These are phyloP conservation scores for Henningerozyma blattae DNA, from an alignment of 805 yeast species.

Conservation along the genomic window DNA sequence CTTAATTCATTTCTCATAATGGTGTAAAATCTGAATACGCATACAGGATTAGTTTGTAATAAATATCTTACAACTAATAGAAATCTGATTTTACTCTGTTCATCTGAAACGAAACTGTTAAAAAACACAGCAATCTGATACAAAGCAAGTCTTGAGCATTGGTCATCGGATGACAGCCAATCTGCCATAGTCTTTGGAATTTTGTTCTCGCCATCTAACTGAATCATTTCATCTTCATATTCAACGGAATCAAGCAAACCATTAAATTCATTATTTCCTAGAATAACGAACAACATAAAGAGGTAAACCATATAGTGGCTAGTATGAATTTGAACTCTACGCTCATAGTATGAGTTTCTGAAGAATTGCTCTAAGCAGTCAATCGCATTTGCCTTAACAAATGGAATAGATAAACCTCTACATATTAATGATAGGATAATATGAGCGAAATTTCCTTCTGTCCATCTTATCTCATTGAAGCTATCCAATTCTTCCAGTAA, in stretches of 20 bases:
- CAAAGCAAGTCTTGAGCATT: conserved; percentile 23
- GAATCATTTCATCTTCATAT: conserved; percentile 22
- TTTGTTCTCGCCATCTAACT: conserved; percentile 23
- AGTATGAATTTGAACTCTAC: conserved; percentile 6
- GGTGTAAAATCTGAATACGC: conserved; percentile 24
- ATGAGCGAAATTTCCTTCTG: conserved; percentile 37
- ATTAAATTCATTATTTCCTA: conserved; percentile 28
- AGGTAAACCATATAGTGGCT: conserved; percentile 17
- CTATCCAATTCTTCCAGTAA: conserved; percentile 33
- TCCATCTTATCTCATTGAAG: conserved; percentile 28
- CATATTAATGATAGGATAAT: conserved; percentile 35
- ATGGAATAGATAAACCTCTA: conserved; percentile 50
- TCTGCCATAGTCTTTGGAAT: conserved; percentile 28
- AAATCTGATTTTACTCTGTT: conserved; percentile 25
- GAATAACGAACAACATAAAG: conserved; percentile 26
- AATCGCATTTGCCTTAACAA: conserved; percentile 38
- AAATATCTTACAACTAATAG: conserved; percentile 22
- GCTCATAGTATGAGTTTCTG: conserved; percentile 31
- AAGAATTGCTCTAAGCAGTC: conserved; percentile 33
- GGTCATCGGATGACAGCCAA: conserved; percentile 22
- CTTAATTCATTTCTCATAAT: conserved; percentile 24
- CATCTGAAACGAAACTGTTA: conserved; percentile 24
- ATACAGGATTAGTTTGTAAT: conserved; percentile 21
- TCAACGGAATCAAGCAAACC: conserved; percentile 25
- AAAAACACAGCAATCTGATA: conserved; percentile 26